A percentile compares a stretch with the other conserved stretches of the same genome.
Conservation (phyloP, 2,329 filamentous ascomycete species). For the Sporothrix curviconia region DNA sequence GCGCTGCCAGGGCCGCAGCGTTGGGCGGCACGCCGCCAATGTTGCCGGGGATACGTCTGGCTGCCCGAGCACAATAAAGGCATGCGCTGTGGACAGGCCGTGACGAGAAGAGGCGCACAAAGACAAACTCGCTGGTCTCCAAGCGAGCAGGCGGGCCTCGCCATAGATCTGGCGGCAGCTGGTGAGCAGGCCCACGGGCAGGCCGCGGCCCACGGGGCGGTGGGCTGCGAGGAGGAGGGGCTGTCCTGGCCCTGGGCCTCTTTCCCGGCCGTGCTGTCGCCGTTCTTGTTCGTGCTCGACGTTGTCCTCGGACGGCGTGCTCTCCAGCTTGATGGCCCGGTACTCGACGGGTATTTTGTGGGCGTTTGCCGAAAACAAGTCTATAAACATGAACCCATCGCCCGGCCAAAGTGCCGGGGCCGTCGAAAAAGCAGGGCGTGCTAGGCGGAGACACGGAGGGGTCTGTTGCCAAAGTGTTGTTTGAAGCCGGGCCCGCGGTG, state of each 20-base stretch:
- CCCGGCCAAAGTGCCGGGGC: not conserved
- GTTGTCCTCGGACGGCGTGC: not conserved
- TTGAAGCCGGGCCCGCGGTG: slow-evolving; percentile 22
- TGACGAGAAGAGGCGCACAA: slow-evolving; percentile 40
- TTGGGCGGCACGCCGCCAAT: slow-evolving; percentile 15
- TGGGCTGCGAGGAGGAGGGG: slow-evolving; percentile 26
- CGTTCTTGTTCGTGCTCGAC: not conserved
- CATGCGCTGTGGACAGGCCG: slow-evolving; percentile 36
- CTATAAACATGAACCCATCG: not conserved
- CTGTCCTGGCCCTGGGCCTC: no score
- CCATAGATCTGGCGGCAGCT: slow-evolving; percentile 36
- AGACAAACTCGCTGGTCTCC: slow-evolving; percentile 39
- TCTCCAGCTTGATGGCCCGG: not conserved
- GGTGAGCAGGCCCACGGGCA: slow-evolving; percentile 34
- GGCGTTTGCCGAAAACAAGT: not conserved
- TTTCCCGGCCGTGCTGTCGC: not conserved
- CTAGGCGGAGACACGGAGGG: no score
- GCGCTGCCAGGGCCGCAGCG: slow-evolving; percentile 37
- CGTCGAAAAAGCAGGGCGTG: not conserved
- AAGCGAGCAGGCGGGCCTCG: slow-evolving; percentile 38
- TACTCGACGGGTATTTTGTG: not conserved
- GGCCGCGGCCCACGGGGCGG: slow-evolving; percentile 33
- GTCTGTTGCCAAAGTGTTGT: no score
- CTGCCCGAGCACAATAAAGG: slow-evolving; percentile 23
- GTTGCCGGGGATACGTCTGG: not conserved